Evolutionary conservation across 1,139 yeast species (phyloP).

Genomic region (Pneumocystis oryctolagi): DNA sequence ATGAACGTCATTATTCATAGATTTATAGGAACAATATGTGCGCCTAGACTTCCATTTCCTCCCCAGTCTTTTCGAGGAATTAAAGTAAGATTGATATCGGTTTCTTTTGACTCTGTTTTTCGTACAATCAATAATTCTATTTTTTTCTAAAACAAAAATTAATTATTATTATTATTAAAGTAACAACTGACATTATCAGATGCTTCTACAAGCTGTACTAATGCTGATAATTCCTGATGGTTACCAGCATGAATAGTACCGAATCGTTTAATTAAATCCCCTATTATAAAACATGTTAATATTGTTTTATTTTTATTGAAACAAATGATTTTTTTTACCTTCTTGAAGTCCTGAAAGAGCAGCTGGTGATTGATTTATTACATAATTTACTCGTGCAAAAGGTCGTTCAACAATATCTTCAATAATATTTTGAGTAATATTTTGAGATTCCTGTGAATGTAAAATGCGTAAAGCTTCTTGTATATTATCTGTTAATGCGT

Average conservation of each 20-base stretch:
- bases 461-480: constrained; percentile 34
- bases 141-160: not conserved
- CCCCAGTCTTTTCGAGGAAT: constrained; percentile 48
- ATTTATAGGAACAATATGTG: constrained; percentile 39
- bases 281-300: constrained; percentile 23
- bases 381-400: constrained; percentile 19
- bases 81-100: constrained; percentile 21
- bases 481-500: constrained; percentile 34
- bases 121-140: not conserved
- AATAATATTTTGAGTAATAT: not conserved
- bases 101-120: constrained; percentile 4
- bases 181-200: constrained; percentile 14
- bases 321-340: no score
- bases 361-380: constrained; percentile 38
- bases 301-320: not conserved
- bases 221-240: constrained; percentile 31
- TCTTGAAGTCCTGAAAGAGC: constrained; percentile 24
- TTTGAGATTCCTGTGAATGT: constrained; percentile 19
- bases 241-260: constrained; percentile 42
- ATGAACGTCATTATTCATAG: not conserved
- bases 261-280: constrained; percentile 39
- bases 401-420: constrained; percentile 24
- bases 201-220: constrained; percentile 25
- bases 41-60: constrained; percentile 63
- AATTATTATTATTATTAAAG: not conserved